phyloP scores from a whole-genome alignment of 768 basidiomycete species.

The Pleurotus tuoliensis region DNA sequence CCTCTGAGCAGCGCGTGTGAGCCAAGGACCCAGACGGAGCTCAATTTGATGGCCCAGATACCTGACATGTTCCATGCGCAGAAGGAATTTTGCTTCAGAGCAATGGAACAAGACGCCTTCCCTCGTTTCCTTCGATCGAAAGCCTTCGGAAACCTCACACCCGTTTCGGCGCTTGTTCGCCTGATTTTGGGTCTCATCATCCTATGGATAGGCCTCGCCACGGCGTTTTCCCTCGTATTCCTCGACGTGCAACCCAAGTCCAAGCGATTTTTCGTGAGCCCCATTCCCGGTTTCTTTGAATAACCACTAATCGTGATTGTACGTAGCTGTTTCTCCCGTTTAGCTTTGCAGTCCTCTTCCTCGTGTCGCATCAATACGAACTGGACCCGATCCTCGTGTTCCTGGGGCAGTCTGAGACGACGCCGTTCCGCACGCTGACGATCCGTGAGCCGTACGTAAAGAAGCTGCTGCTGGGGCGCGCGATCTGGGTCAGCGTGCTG shows the following conservation, averaged over 20 bases:
- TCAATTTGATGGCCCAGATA: slow-evolving; percentile 77
- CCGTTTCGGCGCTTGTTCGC: slow-evolving; percentile 82
- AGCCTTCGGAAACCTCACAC: slow-evolving; percentile 97
- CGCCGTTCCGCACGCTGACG: slow-evolving; percentile 89
- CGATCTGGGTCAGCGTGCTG: slow-evolving; percentile 85
- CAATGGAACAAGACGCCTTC: slow-evolving; percentile 94
- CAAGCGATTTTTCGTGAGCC: slow-evolving; percentile 87
- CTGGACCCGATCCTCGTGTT: slow-evolving; percentile 95
- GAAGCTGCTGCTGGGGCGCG: slow-evolving; percentile 84
- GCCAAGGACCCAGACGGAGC: slow-evolving; percentile 65
- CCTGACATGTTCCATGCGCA: slow-evolving; percentile 97
- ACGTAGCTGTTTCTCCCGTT: slow-evolving; percentile 91
- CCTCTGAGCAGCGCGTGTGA: slow-evolving; percentile 74
- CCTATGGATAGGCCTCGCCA: slow-evolving; percentile 93
- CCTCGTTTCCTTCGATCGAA: slow-evolving; percentile 93
- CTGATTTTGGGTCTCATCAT: slow-evolving; percentile 80
- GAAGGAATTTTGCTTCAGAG: slow-evolving; percentile 95
- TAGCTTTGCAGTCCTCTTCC: slow-evolving; percentile 81
- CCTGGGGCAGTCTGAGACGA: slow-evolving; percentile 91
- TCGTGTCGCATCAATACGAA: slow-evolving; percentile 95
- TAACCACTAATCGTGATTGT: slow-evolving; percentile 12
- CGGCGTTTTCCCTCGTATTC: slow-evolving; percentile 89
- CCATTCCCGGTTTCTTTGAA: background rate
- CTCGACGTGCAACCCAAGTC: slow-evolving; percentile 90
- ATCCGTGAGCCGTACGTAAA: slow-evolving; percentile 94